Base-by-base conservation (phyloP, 108 stramenopile genomes). In the Nannochloropsis gaditana region DNA sequence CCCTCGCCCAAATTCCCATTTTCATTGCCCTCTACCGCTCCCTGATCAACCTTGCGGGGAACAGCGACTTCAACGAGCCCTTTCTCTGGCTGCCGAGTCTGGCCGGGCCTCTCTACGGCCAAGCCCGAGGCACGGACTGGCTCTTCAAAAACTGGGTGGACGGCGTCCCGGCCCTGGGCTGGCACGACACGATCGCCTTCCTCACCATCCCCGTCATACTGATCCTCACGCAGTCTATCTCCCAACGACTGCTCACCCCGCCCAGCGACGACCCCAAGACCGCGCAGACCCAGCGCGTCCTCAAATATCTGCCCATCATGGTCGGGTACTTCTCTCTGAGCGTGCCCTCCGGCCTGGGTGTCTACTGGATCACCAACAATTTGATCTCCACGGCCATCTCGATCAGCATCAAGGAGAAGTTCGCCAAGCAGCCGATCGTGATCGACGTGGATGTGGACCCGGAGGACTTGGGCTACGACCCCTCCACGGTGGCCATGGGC, bases 361-460 rank as follows among this genome's bases (percentile, higher is more conserved):
- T 97, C 79, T 97, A 97, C 86, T 97, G 96, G 96, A 92, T 97
- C 41, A 93, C 93, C 5, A 97, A 97, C 92, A 96, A 95, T 83
- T 88, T 96, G 84, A 89, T 96, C 79, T 95, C 95, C 11, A 96
- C 96, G 8, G 93, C 92, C 1, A 90, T 91, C 42, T 93, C 95
- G 2, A 45, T 95, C 41, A 85, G 93, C 47, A 92, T 97, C 87
- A 94, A 94, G 31, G 93, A 83, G 83, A 80, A 73, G 8, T 73
- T 73, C n/a, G 59, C 59, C 4, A 73, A n/a, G 59, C 15, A 73
- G 15, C 59, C 59, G 59, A 73, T 73, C 59, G 59, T 73, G 4
- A 73, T 73, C n/a, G 59, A 73, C 59, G 6, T 73, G 3, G 59
- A 73, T 73, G 59, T 73, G 8, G 59, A 73, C 8, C 59, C 59